These are phyloP conservation scores for Phanerodontia chrysosporium DNA, from an alignment of 768 basidiomycete genomes.

Conservation along the genomic window DNA sequence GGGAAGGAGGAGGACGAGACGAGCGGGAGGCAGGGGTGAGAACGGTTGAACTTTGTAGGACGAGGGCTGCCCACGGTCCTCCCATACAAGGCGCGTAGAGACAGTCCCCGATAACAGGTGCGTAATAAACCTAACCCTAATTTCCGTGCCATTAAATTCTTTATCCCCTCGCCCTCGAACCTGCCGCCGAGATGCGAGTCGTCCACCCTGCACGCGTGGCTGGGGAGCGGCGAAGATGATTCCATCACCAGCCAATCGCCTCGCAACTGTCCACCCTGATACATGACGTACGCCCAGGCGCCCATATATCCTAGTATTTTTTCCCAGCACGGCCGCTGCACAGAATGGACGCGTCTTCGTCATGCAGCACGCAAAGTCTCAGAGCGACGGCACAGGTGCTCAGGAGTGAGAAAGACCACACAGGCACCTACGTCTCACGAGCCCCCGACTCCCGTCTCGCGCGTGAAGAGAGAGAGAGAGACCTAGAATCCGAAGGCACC, in stretches of 20 bases:
- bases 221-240: not conserved
- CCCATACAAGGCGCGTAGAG: not conserved
- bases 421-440: too few species aligned
- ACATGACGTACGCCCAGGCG: not conserved
- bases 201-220: not conserved
- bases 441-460: not conserved
- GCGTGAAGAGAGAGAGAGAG: not conserved
- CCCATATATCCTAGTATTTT: too few species aligned
- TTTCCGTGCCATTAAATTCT: not conserved
- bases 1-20: not conserved
- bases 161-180: not conserved
- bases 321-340: too few species aligned
- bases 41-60: conserved; percentile 3
- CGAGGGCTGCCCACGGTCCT: conserved; percentile 5
- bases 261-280: not conserved
- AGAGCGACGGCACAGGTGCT: not conserved
- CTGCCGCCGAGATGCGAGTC: not conserved
- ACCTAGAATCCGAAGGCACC: not conserved
- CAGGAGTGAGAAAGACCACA: not conserved
- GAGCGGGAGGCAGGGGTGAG: conserved; percentile 12
- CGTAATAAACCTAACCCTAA: conserved; percentile 4
- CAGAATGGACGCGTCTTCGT: not conserved
- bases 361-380: not conserved
- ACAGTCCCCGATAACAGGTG: not conserved
- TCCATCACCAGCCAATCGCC: conserved; percentile 2